These are phyloP conservation scores for Hevea brasiliensis DNA, from an alignment of 345 rosid genomes.

Conservation along the genomic window DNA sequence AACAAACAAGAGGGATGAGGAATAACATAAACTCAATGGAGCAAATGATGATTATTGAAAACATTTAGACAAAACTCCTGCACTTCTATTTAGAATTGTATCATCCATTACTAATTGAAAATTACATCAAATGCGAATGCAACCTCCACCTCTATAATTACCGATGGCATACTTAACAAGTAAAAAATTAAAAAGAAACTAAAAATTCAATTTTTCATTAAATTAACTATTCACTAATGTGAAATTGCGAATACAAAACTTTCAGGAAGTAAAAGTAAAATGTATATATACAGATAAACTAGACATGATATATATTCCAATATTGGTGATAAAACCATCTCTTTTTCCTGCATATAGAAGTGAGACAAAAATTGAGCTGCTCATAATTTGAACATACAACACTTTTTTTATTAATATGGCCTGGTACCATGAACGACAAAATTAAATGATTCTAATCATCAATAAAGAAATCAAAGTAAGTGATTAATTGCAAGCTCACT, in stretches of 20 bases:
- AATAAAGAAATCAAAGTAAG: not conserved
- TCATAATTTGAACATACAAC: not conserved
- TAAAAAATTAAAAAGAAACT: not conserved
- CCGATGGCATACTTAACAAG: not conserved
- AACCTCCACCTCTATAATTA: not conserved
- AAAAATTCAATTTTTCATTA: not conserved
- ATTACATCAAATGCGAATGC: not conserved
- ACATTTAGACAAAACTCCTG: too few species aligned
- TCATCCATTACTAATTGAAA: too few species aligned
- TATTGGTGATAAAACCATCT: slow-evolving; percentile 40
- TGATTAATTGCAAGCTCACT: slow-evolving; percentile 24
- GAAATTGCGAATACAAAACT: not conserved
- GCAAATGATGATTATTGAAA: not conserved
- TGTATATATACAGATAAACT: slow-evolving; percentile 45
- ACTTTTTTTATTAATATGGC: not conserved
- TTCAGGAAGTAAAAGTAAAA: not conserved
- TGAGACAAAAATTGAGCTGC: not conserved
- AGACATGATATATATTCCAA: slow-evolving; percentile 56
- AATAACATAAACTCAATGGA: not conserved
- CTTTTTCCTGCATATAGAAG: slow-evolving; percentile 37
- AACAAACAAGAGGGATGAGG: not conserved
- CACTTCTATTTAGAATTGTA: too few species aligned
- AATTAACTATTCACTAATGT: not conserved
- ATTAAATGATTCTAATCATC: not conserved
- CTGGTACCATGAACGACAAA: not conserved